Evolutionary conservation across 257 asterid species (phyloP).

Genomic region (Jaltomata sinuosa): DNA sequence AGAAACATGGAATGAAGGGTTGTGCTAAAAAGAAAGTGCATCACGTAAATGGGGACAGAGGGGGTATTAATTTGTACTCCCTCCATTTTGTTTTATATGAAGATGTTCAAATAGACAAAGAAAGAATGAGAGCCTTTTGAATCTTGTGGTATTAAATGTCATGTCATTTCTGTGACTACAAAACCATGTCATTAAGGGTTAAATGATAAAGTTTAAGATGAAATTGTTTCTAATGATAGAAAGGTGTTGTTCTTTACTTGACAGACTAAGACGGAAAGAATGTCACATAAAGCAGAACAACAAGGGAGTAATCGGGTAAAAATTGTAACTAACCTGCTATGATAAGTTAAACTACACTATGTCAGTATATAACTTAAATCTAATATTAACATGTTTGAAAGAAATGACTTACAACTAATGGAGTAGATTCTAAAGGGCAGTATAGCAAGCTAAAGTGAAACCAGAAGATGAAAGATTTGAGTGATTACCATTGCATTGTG

Average conservation of each 20-base stretch:
- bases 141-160: background rate
- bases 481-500: conserved; percentile 87
- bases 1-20: too few species aligned
- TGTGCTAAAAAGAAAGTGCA: background rate
- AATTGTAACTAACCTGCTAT: background rate
- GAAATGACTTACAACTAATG: background rate
- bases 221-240: background rate
- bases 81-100: background rate
- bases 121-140: background rate
- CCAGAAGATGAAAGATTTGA: background rate
- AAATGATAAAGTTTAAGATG: background rate
- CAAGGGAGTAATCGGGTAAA: background rate
- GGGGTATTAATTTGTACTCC: background rate
- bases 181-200: background rate
- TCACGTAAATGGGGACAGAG: background rate
- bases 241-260: background rate
- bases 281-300: background rate
- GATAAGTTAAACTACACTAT: background rate
- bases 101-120: background rate
- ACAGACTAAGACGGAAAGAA: background rate
- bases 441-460: background rate
- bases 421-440: background rate
- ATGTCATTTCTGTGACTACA: background rate
- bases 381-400: background rate
- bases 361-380: background rate